A percentile compares a stretch with the other conserved stretches of the same genome.
Evolutionary conservation across 768 basidiomycete species (phyloP).

Genomic region (Phanerodontia chrysosporium): DNA sequence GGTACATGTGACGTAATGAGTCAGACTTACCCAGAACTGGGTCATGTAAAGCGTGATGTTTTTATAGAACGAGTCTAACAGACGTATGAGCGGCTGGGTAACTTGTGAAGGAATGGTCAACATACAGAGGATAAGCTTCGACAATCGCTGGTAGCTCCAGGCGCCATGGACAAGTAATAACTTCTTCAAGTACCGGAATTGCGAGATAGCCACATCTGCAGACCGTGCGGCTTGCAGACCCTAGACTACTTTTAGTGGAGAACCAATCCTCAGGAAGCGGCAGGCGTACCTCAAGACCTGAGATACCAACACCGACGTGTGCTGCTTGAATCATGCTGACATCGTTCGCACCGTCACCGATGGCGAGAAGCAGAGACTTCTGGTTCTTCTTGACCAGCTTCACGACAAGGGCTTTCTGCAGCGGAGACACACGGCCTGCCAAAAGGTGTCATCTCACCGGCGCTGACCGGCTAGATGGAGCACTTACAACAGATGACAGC

Average conservation of each 20-base stretch:
- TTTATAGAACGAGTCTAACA: constrained; percentile 94
- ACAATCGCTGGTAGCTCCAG: constrained; percentile 95
- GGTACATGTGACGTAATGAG: background rate
- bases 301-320: constrained; percentile 96
- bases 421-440: constrained; percentile 89
- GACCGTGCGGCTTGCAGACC: constrained; percentile 98
- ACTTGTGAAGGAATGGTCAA: constrained; percentile 13
- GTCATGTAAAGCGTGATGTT: constrained; percentile 99
- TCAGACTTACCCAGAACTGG: constrained; percentile 82
- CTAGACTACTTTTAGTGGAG: constrained; percentile 31
- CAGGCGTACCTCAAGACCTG: constrained; percentile 80
- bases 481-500: constrained; percentile 97
- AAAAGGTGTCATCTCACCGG: constrained; percentile 6
- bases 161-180: constrained; percentile 94
- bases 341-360: constrained; percentile 97
- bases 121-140: constrained; percentile 93
- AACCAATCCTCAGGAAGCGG: background rate
- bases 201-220: constrained; percentile 95
- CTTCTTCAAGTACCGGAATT: constrained; percentile 95
- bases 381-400: constrained; percentile 98
- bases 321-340: constrained; percentile 99
- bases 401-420: constrained; percentile 96
- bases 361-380: constrained; percentile 88
- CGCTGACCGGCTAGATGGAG: no score
- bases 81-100: background rate